These are phyloP conservation scores for Nicotiana knightiana DNA, from an alignment of 257 asterid species.

Conservation along the genomic window DNA sequence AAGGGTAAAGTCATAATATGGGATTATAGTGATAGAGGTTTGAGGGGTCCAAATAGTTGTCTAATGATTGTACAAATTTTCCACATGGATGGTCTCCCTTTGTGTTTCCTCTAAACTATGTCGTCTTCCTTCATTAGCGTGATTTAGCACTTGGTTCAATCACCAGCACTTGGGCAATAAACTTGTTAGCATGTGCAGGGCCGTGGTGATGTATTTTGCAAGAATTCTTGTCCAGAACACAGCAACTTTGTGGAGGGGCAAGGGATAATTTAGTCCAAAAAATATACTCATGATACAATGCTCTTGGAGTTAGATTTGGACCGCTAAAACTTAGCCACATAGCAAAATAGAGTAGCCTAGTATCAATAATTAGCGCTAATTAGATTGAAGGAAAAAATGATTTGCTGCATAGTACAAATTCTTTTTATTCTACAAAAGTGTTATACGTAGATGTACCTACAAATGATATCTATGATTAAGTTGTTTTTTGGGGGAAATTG, in stretches of 20 bases:
- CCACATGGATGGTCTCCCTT: conserved; percentile 45
- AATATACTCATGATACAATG: not conserved
- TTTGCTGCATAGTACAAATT: not conserved
- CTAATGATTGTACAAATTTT: conserved; percentile 21
- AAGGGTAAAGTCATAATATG: conserved; percentile 12
- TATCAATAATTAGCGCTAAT: not conserved
- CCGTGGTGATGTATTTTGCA: not conserved
- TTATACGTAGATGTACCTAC: not conserved
- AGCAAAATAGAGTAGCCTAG: too few species aligned
- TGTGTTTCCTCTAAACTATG: conserved; percentile 15
- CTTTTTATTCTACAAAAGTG: not conserved
- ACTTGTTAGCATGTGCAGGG: not conserved
- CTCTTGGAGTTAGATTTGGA: not conserved
- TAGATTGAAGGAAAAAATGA: not conserved
- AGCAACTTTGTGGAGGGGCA: not conserved
- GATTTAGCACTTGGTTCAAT: conserved; percentile 2
- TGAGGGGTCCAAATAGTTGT: conserved; percentile 4
- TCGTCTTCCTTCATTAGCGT: conserved; percentile 9
- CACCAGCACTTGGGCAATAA: not conserved
- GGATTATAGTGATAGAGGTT: not conserved
- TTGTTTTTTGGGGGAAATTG: not conserved
- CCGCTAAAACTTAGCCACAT: not conserved
- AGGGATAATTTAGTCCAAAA: not conserved
- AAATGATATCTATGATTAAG: not conserved
- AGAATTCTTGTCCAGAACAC: not conserved